Evolutionary conservation across 2,329 filamentous ascomycete genomes (phyloP).

Genomic region (Trichoderma guizhouense): DNA sequence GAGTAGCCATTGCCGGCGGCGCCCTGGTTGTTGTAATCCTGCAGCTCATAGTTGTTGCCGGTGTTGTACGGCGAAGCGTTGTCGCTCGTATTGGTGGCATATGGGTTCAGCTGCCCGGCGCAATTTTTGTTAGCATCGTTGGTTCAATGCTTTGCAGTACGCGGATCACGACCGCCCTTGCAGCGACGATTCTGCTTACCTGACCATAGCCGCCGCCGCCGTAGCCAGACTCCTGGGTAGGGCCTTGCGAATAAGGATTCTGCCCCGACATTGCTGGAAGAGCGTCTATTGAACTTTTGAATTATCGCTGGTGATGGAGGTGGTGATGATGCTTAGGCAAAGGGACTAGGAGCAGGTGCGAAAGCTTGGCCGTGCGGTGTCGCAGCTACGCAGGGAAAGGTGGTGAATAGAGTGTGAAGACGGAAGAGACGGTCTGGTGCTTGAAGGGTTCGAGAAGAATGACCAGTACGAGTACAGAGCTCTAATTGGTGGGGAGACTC

Average conservation of each 20-base stretch:
- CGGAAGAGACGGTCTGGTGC: slow-evolving; percentile 6
- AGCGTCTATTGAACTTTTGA: neutral
- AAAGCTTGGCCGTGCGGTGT: slow-evolving; percentile 2
- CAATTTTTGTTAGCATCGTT: slow-evolving; percentile 1
- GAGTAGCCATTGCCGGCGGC: slow-evolving; percentile 3
- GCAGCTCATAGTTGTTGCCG: slow-evolving; percentile 53
- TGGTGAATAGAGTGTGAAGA: neutral
- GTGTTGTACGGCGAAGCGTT: slow-evolving; percentile 50
- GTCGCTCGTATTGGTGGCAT: slow-evolving; percentile 42
- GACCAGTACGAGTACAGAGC: neutral
- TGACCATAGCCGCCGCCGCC: slow-evolving; percentile 22
- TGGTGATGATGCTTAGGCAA: neutral
- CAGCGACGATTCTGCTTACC: slow-evolving; percentile 18
- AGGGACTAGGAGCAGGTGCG: neutral
- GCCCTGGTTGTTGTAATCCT: slow-evolving; percentile 43
- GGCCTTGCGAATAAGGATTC: slow-evolving; percentile 25
- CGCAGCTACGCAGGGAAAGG: neutral
- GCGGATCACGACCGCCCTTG: neutral
- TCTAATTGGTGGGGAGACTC: slow-evolving; percentile 9
- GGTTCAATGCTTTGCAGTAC: neutral
- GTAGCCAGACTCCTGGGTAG: slow-evolving; percentile 21
- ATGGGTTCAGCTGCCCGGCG: slow-evolving; percentile 21
- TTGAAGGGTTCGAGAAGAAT: slow-evolving; percentile 13
- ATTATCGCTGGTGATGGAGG: slow-evolving; percentile 3
- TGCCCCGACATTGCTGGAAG: slow-evolving; percentile 26